These are phyloP conservation scores for Margaritispora aquatica DNA, from an alignment of 495 filamentous ascomycete species.

Conservation along the genomic window DNA sequence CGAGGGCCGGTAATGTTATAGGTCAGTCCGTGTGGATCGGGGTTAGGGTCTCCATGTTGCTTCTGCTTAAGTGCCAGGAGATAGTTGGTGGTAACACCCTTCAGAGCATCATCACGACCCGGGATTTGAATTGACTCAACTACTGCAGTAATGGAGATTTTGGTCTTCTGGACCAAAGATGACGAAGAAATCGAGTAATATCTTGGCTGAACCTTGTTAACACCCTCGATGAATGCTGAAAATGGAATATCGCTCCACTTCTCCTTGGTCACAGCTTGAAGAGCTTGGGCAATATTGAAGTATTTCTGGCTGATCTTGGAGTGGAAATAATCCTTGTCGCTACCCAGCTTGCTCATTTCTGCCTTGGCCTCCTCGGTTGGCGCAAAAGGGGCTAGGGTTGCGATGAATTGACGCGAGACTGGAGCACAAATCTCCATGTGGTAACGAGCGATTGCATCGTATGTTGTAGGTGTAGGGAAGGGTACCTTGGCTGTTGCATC, in stretches of 20 bases:
- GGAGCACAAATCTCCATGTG: slow-evolving; percentile 96
- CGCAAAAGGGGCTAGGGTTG: slow-evolving; percentile 81
- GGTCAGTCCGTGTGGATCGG: slow-evolving; percentile 78
- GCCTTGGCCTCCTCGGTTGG: slow-evolving; percentile 77
- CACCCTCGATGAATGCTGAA: slow-evolving; percentile 87
- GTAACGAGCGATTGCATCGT: slow-evolving; percentile 88
- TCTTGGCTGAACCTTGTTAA: slow-evolving; percentile 91
- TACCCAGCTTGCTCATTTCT: slow-evolving; percentile 82
- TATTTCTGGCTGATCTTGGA: slow-evolving; percentile 75
- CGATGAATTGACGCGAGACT: slow-evolving; percentile 92
- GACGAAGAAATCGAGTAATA: slow-evolving; percentile 99
- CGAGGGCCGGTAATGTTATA: slow-evolving; percentile 88
- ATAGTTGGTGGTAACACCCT: slow-evolving; percentile 97
- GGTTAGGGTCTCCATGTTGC: slow-evolving; percentile 84
- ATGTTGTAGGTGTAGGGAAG: slow-evolving; percentile 95
- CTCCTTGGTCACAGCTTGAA: slow-evolving; percentile 66
- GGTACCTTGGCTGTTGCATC: slow-evolving; percentile 96
- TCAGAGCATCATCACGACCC: slow-evolving; percentile 73
- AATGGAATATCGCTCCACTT: slow-evolving; percentile 84
- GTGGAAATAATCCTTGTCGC: slow-evolving; percentile 94
- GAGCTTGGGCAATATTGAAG: slow-evolving; percentile 84
- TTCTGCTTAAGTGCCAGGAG: slow-evolving; percentile 94
- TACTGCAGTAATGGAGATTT: slow-evolving; percentile 90
- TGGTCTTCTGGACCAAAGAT: slow-evolving; percentile 86
- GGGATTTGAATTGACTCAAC: slow-evolving; percentile 79